Base-by-base conservation (phyloP, 257 asterid genomes). In the Jaltomata sinuosa region DNA sequence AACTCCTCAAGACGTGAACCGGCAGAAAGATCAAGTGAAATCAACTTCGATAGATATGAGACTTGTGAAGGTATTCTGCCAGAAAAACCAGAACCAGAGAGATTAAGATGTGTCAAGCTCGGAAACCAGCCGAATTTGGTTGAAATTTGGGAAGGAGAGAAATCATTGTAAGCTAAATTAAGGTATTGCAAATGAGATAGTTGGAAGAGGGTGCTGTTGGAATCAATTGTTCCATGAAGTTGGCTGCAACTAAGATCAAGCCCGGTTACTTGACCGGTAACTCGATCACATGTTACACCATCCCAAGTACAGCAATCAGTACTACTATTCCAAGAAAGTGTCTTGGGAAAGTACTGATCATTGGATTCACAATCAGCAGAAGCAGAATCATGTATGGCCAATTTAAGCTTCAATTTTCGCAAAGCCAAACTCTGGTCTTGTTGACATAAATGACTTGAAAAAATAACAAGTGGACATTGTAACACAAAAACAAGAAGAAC, bases 221-320 rank as follows among this genome's bases (percentile, higher is more conserved):
- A 71, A 40, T 79, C 68, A 14, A 85, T 85, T 19, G 45, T 72
- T 9, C 90, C 88, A n/a, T 61, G 84, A 87, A 85, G 85, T 82
- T 83, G 81, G 69, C 88, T 83, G 77, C 88, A 85, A 5, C 81
- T 78, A 16, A 87, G 87, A 72, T 87, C 87, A 80, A 87, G 84
- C 11, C 69, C 78, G 3, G 72, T 79, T 29, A 87, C 84, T 15
- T 54, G 67, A 52, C 90, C 87, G 2, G 79, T 72, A 29, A 83
- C 40, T 14, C 29, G n/a, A 32, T 85, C 85, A 79, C 88, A 85
- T 3, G 76, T 87, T n/a, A 87, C 82, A 31, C 88, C 90, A 79
- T 87, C 87, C 88, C 90, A 87, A 18, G 6, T 67, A 57, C 90
- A 76, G 1, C 81, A 76, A 76, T 47, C 42, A 47, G 42, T 47